A percentile compares a stretch with the other conserved stretches of the same genome.
phyloP scores from a whole-genome alignment of 1,139 yeast species.

The Williopsis jadinii region DNA sequence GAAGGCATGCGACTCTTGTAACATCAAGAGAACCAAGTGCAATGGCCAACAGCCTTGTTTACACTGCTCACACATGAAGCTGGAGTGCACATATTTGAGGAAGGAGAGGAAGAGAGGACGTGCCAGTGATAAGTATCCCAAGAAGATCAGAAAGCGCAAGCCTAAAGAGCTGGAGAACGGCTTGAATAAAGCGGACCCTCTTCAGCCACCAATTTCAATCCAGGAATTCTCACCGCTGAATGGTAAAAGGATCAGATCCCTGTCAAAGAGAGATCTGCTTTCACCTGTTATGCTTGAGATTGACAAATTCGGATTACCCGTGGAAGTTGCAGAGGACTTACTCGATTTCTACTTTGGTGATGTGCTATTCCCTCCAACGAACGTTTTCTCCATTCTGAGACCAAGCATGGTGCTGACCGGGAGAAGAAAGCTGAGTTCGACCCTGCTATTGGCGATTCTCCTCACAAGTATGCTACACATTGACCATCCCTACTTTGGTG shows the following conservation, averaged over 20 bases:
- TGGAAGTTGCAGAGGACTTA: conserved; percentile 29
- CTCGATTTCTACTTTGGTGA: conserved; percentile 30
- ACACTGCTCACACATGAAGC: conserved; percentile 26
- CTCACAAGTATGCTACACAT: conserved; percentile 31
- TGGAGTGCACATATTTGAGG: conserved; percentile 30
- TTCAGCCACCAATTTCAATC: background rate
- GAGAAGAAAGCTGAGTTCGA: conserved; percentile 26
- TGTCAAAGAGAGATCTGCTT: background rate
- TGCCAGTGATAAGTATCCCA: conserved; percentile 27
- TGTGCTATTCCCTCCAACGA: conserved; percentile 15
- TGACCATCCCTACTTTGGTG: conserved; percentile 30
- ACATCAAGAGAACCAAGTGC: conserved; percentile 33
- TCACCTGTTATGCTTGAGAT: conserved; percentile 19
- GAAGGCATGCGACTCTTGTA: conserved; percentile 36
- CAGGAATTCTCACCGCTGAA: background rate
- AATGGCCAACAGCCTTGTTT: conserved; percentile 33
- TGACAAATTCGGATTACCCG: conserved; percentile 22
- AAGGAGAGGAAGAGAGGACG: conserved; percentile 34
- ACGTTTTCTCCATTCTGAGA: conserved; percentile 26
- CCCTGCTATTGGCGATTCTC: conserved; percentile 29
- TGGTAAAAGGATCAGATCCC: background rate
- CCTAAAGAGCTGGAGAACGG: background rate
- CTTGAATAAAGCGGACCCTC: background rate
- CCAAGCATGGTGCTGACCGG: conserved; percentile 21
- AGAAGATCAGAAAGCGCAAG: conserved; percentile 20